phyloP scores from a whole-genome alignment of 1,139 yeast species.

The Fermentozyma sake region DNA sequence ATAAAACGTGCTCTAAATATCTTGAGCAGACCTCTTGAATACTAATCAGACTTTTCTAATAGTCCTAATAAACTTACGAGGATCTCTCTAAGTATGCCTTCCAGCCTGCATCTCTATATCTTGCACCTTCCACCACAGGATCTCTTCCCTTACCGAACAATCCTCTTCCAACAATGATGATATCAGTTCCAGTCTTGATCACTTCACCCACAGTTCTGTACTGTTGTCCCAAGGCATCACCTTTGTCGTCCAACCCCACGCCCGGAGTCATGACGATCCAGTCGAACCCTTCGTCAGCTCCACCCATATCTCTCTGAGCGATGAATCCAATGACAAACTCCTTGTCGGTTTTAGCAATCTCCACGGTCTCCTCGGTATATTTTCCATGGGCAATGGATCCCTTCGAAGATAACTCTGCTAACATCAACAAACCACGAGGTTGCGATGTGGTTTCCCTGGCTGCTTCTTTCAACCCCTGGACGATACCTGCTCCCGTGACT shows the following conservation, averaged over 20 bases:
- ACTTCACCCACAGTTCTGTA: slow-evolving; percentile 90
- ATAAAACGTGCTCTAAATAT: no score
- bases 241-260: slow-evolving; percentile 94
- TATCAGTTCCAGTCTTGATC: slow-evolving; percentile 76
- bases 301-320: slow-evolving; percentile 88
- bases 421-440: slow-evolving; percentile 88
- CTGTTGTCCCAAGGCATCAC: slow-evolving; percentile 96
- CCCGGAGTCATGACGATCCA: slow-evolving; percentile 98
- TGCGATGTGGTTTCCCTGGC: slow-evolving; percentile 60
- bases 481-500: slow-evolving; percentile 93
- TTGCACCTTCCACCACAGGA: slow-evolving; percentile 77
- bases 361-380: slow-evolving; percentile 81
- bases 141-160: slow-evolving; percentile 94
- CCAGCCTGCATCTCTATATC: slow-evolving; percentile 96
- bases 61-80: slow-evolving; percentile 2
- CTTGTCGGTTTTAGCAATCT: slow-evolving; percentile 80
- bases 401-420: slow-evolving; percentile 91
- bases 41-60: no score
- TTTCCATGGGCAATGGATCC: slow-evolving; percentile 93
- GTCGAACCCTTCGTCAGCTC: slow-evolving; percentile 78
- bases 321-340: slow-evolving; percentile 95
- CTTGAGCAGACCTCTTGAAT: no score
- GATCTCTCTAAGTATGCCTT: slow-evolving; percentile 62
- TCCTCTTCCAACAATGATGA: slow-evolving; percentile 96
- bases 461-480: slow-evolving; percentile 80